Evolutionary conservation across 306 rosid species (phyloP).

Genomic region (Sesbania bispinosa): DNA sequence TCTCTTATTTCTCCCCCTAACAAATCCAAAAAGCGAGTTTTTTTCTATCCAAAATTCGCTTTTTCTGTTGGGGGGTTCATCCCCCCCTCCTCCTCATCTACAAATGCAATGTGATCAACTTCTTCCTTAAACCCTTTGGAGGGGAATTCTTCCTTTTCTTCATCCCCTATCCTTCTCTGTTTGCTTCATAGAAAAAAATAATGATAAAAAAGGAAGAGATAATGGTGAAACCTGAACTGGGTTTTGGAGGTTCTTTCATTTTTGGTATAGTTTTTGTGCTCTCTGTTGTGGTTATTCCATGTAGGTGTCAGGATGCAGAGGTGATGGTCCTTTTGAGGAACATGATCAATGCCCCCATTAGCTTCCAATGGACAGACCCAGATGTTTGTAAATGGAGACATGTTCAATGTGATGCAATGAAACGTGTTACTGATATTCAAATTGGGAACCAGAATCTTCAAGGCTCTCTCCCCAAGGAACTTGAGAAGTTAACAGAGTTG

Average conservation of each 20-base stretch:
- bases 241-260: constrained; percentile 13
- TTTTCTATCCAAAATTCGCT: background rate
- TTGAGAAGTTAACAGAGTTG: constrained; percentile 33
- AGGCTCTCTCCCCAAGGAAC: constrained; percentile 60
- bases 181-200: no score
- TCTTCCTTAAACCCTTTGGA: constrained; percentile 5
- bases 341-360: constrained; percentile 26
- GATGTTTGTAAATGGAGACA: constrained; percentile 51
- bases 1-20: background rate
- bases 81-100: background rate
- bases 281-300: background rate
- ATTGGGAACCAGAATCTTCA: constrained; percentile 49
- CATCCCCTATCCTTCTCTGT: background rate
- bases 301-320: constrained; percentile 37
- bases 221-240: constrained; percentile 39
- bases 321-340: constrained; percentile 45
- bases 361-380: constrained; percentile 50
- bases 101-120: background rate
- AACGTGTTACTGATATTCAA: constrained; percentile 44
- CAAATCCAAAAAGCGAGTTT: background rate
- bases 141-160: background rate
- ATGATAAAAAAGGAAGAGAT: no score
- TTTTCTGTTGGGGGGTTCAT: background rate
- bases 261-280: background rate
- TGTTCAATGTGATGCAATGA: constrained; percentile 29